These are phyloP conservation scores for Eremothecium sinecaudum DNA, from an alignment of 1,139 yeast genomes.

Conservation along the genomic window DNA sequence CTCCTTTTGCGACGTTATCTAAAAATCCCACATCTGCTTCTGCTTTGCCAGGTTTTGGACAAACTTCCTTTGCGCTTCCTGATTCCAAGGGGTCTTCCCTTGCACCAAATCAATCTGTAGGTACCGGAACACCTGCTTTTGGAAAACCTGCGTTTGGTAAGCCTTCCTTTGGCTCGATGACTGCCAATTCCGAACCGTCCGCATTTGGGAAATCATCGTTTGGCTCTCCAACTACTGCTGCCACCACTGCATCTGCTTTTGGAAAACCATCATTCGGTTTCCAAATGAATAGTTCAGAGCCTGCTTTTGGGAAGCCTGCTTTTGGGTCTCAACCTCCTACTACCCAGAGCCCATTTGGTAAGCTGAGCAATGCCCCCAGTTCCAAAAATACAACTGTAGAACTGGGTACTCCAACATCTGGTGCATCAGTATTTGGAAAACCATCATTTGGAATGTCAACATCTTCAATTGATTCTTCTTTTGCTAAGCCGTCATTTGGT, in stretches of 20 bases:
- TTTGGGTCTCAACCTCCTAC: conserved; percentile 15
- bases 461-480: conserved; percentile 14
- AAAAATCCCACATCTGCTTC: background rate
- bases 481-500: conserved; percentile 18
- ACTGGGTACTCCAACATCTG: background rate
- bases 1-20: background rate
- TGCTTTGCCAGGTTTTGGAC: background rate
- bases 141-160: conserved; percentile 4
- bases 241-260: conserved; percentile 9
- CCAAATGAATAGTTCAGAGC: conserved; percentile 10
- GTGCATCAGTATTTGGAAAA: conserved; percentile 12
- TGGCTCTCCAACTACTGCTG: conserved; percentile 9
- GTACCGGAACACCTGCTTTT: conserved; percentile 14
- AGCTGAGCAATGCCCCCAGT: too few species aligned
- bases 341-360: conserved; percentile 16
- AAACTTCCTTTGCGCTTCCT: conserved; percentile 3
- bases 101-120: conserved; percentile 6
- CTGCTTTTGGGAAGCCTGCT: conserved; percentile 19
- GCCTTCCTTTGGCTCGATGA: conserved; percentile 12
- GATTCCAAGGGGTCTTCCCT: conserved; percentile 14
- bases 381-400: conserved; percentile 18
- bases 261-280: conserved; percentile 16
- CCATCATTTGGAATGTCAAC: conserved; percentile 15
- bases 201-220: conserved; percentile 19
- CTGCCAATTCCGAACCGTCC: conserved; percentile 12